phyloP scores from a whole-genome alignment of 192 early-diverging fungal genomes.

The Backusella circina region DNA sequence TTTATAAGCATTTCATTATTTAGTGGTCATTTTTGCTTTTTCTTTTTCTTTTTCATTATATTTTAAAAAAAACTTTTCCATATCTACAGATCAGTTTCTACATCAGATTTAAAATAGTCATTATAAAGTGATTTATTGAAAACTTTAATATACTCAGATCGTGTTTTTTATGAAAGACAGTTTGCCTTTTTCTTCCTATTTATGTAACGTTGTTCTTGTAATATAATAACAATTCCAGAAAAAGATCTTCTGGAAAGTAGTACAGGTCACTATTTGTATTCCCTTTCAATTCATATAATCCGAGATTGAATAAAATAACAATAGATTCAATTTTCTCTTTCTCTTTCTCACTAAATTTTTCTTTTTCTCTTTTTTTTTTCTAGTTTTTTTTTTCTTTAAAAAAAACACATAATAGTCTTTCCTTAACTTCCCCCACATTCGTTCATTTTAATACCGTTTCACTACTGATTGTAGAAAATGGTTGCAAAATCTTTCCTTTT shows the following conservation, averaged over 20 bases:
- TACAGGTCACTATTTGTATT: constrained; percentile 3
- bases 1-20: no score
- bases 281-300: constrained; percentile 6
- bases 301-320: not conserved
- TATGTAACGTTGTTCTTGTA: not conserved
- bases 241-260: constrained; percentile 9
- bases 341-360: not conserved
- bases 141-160: not conserved
- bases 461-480: not conserved
- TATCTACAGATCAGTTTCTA: not conserved
- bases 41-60: no score
- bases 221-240: constrained; percentile 5
- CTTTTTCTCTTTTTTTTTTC: constrained; percentile 6
- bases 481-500: constrained; percentile 3
- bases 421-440: not conserved
- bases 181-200: not conserved
- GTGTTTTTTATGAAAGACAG: not conserved
- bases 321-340: not conserved
- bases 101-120: not conserved
- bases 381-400: not conserved
- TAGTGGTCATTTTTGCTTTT: no score
- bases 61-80: not conserved
- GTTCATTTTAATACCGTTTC: not conserved
- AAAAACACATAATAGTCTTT: not conserved
- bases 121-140: not conserved